Evolutionary conservation across 2,329 filamentous ascomycete species (phyloP).

Genomic region (Colletotrichum caudatum): DNA sequence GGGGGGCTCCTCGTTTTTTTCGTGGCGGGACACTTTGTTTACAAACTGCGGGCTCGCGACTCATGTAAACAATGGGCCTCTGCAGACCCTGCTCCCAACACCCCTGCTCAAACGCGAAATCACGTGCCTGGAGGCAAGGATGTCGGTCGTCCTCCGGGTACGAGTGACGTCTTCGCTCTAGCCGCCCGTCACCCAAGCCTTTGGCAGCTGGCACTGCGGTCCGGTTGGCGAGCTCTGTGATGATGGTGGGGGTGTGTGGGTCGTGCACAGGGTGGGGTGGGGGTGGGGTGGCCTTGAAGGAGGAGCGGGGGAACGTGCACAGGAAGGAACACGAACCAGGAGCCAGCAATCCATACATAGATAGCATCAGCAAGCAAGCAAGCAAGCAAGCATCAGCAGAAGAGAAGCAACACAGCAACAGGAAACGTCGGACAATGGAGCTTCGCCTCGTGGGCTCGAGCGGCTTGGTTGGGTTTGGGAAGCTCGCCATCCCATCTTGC

Average conservation of each 20-base stretch:
- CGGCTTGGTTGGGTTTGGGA: neutral
- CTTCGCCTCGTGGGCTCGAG: neutral
- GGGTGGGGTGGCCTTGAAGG: neutral
- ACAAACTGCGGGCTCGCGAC: slow-evolving; percentile 38
- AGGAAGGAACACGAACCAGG: neutral
- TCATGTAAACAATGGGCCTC: slow-evolving; percentile 41
- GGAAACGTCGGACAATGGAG: neutral
- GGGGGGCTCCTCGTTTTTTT: neutral
- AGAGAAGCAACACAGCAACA: neutral
- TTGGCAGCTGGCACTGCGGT: slow-evolving; percentile 32
- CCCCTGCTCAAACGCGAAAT: slow-evolving; percentile 35
- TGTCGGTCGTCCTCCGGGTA: neutral
- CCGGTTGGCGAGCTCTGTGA: neutral
- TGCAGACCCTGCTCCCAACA: slow-evolving; percentile 26
- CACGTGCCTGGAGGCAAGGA: slow-evolving; percentile 21
- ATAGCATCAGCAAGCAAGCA: neutral
- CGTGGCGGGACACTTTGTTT: slow-evolving; percentile 33
- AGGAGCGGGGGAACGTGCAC: neutral
- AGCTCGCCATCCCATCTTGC: neutral
- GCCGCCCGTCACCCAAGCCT: slow-evolving; percentile 29
- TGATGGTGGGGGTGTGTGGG: neutral
- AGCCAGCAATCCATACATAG: neutral
- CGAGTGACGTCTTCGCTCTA: slow-evolving; percentile 37
- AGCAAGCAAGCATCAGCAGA: neutral
- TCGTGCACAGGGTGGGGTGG: no score